phyloP scores from a whole-genome alignment of 176 grass and related monocot species.

The Oryza officinalis region DNA sequence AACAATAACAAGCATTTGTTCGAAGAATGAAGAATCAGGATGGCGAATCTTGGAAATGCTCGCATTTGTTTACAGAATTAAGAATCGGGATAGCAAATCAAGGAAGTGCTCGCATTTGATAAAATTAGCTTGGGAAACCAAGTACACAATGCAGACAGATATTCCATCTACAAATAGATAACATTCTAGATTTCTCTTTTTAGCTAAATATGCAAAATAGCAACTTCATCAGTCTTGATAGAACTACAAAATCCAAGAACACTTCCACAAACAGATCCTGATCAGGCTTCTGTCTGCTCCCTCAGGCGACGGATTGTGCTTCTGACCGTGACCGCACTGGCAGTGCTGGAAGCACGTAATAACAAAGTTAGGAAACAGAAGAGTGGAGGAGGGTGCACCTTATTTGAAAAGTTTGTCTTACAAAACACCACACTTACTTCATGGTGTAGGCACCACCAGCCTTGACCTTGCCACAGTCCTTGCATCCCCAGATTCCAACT shows the following conservation, averaged over 20 bases:
- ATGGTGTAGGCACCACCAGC: slow-evolving; percentile 81
- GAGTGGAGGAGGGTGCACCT: neutral
- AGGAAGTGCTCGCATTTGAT: neutral
- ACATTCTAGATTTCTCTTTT: neutral
- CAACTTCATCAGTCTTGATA: neutral
- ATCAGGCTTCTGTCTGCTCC: slow-evolving; percentile 74
- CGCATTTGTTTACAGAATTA: neutral
- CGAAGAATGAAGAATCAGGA: neutral
- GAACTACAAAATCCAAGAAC: slow-evolving; percentile 35
- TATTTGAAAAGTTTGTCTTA: neutral
- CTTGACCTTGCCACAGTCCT: slow-evolving; percentile 84
- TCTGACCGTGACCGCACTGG: slow-evolving; percentile 72
- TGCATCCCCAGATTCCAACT: slow-evolving; percentile 87
- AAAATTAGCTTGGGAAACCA: slow-evolving; percentile 7
- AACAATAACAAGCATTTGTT: neutral
- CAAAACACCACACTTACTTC: slow-evolving; percentile 51
- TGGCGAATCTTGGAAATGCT: neutral
- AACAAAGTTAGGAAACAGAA: neutral
- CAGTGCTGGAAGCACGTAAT: slow-evolving; percentile 53
- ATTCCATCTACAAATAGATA: neutral
- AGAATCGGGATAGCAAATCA: neutral
- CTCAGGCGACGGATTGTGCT: slow-evolving; percentile 80
- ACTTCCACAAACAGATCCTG: neutral
- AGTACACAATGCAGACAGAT: neutral
- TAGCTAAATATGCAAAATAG: neutral